Evolutionary conservation across 208 protist species (phyloP).

Genomic region (Trypanosoma scelopori): DNA sequence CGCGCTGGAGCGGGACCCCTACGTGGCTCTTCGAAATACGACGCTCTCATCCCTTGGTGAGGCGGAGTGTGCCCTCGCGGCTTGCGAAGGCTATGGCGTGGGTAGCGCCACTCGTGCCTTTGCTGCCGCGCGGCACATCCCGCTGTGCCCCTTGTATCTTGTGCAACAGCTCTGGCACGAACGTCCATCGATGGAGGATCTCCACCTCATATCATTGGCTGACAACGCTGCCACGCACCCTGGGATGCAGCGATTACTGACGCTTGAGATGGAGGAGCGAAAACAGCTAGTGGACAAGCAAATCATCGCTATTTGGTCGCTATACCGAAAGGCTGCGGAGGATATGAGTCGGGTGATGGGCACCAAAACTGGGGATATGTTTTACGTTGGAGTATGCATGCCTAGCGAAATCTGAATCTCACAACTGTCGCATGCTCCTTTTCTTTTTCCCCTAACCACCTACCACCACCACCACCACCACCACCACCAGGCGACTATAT

Average conservation of each 20-base stretch:
- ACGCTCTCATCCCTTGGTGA: conserved; percentile 14
- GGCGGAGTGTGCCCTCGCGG: conserved; percentile 16
- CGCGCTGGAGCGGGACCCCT: conserved; percentile 22
- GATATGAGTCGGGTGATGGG: conserved; percentile 10
- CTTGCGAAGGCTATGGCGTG: conserved; percentile 1
- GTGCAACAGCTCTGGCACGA: conserved; percentile 16
- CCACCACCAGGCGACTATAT: not conserved
- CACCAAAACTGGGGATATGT: conserved; percentile 21
- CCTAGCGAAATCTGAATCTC: not conserved
- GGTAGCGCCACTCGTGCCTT: conserved; percentile 6
- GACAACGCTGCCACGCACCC: not conserved
- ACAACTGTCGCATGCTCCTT: not conserved
- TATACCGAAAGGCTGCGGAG: conserved; percentile 25
- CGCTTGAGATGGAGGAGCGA: conserved; percentile 5
- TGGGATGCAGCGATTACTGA: not conserved
- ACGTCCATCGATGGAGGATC: not conserved
- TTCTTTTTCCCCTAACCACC: too few species aligned
- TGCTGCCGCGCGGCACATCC: conserved; percentile 10
- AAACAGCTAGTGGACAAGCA: conserved; percentile 9
- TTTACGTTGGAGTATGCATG: conserved; percentile 25
- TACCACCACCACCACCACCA: too few species aligned
- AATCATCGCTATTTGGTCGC: conserved; percentile 20
- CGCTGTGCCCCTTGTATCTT: conserved; percentile 27
- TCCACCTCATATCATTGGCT: too few species aligned
- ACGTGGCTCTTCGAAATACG: conserved; percentile 10